Conservation (phyloP, 179 eudicot species). For the Vitellaria paradoxa region DNA sequence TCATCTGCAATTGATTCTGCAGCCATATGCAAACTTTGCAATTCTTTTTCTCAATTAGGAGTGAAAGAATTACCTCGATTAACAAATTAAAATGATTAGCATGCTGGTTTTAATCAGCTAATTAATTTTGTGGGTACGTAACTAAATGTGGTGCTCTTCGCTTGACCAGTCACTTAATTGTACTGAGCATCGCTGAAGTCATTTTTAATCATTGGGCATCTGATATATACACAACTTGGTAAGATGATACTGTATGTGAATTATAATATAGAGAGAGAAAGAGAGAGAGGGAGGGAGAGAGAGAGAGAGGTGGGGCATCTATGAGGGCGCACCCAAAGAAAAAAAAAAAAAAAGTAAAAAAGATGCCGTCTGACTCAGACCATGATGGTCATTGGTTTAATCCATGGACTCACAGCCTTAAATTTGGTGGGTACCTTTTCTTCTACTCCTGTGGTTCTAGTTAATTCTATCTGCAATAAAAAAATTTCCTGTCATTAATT, state of each 20-base stretch:
- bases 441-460: background rate
- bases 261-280: background rate
- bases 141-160: too few species aligned
- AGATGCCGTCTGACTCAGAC: conserved; percentile 35
- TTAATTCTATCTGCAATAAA: too few species aligned
- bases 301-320: background rate
- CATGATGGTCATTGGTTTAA: conserved; percentile 22
- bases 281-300: background rate
- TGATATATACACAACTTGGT: background rate
- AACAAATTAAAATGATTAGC: too few species aligned
- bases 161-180: too few species aligned
- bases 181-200: background rate
- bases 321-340: conserved; percentile 15
- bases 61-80: too few species aligned
- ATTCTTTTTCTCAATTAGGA: too few species aligned
- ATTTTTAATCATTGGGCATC: background rate
- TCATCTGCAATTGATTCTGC: too few species aligned
- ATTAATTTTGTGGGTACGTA: too few species aligned
- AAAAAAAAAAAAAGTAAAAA: background rate
- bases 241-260: conserved; percentile 12
- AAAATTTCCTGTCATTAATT: too few species aligned
- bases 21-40: too few species aligned
- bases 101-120: too few species aligned
- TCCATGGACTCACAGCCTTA: conserved; percentile 20
- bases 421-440: background rate